Conservation (phyloP, 805 yeast genomes). For the Candida maesae region DNA sequence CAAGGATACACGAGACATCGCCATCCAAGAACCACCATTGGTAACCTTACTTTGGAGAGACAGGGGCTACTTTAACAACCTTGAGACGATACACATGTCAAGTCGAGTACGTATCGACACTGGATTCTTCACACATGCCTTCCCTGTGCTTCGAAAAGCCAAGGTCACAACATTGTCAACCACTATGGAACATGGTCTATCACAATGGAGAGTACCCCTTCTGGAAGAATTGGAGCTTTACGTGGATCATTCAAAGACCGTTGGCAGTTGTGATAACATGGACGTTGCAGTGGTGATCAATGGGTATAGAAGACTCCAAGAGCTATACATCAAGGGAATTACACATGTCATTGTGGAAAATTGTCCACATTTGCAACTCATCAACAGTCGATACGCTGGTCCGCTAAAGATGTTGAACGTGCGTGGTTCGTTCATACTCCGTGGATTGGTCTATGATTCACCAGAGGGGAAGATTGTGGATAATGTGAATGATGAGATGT, state of each 20-base stretch:
- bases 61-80: constrained; percentile 3
- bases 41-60: constrained; percentile 4
- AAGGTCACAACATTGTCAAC: constrained; percentile 4
- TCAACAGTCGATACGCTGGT: constrained; percentile 8
- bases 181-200: constrained; percentile 1
- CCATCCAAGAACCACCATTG: constrained; percentile 6
- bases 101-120: constrained; percentile 6
- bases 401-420: constrained; percentile 5
- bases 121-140: constrained; percentile 8
- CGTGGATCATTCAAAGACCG: constrained; percentile 4
- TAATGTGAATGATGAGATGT: constrained; percentile 1
- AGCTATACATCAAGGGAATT: constrained; percentile 6
- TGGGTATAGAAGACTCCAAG: constrained; percentile 4
- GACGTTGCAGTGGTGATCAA: constrained; percentile 5
- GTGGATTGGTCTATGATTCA: constrained; percentile 7
- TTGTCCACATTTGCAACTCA: constrained; percentile 7
- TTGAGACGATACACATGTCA: constrained; percentile 5
- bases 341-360: constrained; percentile 4
- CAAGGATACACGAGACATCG: constrained; percentile 1
- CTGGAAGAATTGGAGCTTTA: constrained; percentile 7
- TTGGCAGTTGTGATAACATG: constrained; percentile 5
- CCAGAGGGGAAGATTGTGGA: constrained; percentile 6
- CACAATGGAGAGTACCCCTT: constrained; percentile 6
- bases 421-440: constrained; percentile 3
- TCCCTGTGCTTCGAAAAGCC: constrained; percentile 4